Evolutionary conservation across 331 rosid species (phyloP).

Genomic region (Rosa hybrid): DNA sequence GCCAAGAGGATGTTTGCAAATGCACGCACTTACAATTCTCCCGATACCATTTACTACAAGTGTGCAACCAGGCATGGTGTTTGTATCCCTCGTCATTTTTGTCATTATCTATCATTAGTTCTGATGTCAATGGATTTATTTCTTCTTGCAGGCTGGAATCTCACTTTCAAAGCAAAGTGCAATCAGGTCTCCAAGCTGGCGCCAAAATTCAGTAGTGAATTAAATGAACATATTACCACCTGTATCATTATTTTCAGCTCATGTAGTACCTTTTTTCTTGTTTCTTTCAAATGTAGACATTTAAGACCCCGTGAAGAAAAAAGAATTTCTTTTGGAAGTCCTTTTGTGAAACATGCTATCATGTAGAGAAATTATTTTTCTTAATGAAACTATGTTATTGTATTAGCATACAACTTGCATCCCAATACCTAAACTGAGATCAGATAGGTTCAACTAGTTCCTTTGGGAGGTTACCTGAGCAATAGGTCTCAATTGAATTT

Average conservation of each 20-base stretch:
- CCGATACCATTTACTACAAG: slow-evolving; percentile 90
- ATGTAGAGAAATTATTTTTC: background rate
- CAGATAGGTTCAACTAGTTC: background rate
- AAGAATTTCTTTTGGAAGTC: background rate
- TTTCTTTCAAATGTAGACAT: background rate
- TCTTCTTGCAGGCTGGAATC: slow-evolving; percentile 60
- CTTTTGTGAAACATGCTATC: background rate
- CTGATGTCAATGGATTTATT: background rate
- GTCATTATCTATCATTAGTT: background rate
- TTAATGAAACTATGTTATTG: background rate
- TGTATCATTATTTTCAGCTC: background rate
- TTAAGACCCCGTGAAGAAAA: background rate
- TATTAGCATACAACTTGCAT: background rate
- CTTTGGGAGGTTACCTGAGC: background rate
- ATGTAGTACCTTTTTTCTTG: background rate
- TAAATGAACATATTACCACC: background rate
- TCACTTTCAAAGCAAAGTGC: slow-evolving; percentile 79
- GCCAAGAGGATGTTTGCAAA: slow-evolving; percentile 85
- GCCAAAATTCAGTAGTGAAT: slow-evolving; percentile 53
- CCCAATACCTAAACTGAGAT: background rate
- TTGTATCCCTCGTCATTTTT: background rate
- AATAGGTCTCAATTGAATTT: background rate
- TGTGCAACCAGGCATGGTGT: slow-evolving; percentile 69
- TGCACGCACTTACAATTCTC: slow-evolving; percentile 92
- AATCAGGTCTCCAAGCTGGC: slow-evolving; percentile 64